These are phyloP conservation scores for Suhomyces sp. DNA, from an alignment of 805 yeast species.

Conservation along the genomic window DNA sequence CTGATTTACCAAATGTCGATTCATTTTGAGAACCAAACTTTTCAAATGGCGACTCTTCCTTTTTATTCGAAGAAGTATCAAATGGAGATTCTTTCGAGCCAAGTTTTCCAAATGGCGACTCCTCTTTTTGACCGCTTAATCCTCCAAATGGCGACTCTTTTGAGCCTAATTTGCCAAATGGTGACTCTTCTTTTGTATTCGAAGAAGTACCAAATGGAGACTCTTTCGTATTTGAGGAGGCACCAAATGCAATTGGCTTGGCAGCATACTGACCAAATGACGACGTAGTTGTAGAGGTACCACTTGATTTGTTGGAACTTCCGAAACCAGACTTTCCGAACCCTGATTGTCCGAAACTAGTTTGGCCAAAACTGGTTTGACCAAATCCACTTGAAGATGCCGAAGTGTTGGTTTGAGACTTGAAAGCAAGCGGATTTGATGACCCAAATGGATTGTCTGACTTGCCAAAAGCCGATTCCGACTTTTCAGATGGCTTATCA, in stretches of 20 bases:
- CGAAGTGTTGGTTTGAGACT: not conserved
- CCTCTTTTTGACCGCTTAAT: constrained; percentile 4
- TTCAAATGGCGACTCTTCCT: constrained; percentile 8
- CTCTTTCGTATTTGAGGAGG: not conserved
- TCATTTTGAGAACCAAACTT: not conserved
- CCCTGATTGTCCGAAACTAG: constrained; percentile 11
- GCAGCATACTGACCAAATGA: constrained; percentile 8
- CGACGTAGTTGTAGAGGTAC: not conserved
- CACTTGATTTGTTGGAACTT: not conserved
- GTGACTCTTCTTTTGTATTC: constrained; percentile 1
- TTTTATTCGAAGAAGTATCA: not conserved
- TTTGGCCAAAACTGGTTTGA: constrained; percentile 14
- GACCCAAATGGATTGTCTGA: not conserved
- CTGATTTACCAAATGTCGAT: constrained; percentile 9
- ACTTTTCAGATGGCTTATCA: not conserved
- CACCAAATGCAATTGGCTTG: not conserved
- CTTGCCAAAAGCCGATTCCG: not conserved
- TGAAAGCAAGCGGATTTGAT: not conserved
- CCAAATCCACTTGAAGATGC: constrained; percentile 8
- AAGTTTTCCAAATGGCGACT: constrained; percentile 5
- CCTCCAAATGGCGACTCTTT: constrained; percentile 5
- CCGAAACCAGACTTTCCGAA: constrained; percentile 9
- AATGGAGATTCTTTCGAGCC: constrained; percentile 5
- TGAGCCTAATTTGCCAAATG: constrained; percentile 1
- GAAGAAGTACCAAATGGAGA: constrained; percentile 1